phyloP scores from a whole-genome alignment of 306 rosid species.

The Acacia crassicarpa region DNA sequence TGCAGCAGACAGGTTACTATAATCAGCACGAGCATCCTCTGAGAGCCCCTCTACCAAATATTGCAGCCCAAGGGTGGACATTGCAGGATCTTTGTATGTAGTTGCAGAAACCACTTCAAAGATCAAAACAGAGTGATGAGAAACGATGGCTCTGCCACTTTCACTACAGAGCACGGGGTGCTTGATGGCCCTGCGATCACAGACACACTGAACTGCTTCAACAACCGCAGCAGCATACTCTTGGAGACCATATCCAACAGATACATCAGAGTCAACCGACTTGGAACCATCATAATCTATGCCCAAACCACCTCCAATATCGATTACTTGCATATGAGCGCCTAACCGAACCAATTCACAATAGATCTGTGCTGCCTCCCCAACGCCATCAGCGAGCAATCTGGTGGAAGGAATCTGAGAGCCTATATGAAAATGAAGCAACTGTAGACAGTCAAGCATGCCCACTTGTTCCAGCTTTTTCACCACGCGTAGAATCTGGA shows the following conservation, averaged over 20 bases:
- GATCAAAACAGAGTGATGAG: conserved; percentile 79
- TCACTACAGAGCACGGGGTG: conserved; percentile 83
- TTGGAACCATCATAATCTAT: conserved; percentile 95
- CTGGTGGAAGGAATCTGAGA: conserved; percentile 85
- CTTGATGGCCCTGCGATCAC: conserved; percentile 65
- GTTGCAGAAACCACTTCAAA: conserved; percentile 67
- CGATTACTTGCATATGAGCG: conserved; percentile 75
- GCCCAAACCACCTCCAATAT: conserved; percentile 94
- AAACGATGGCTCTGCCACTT: conserved; percentile 85
- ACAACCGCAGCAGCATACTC: conserved; percentile 89
- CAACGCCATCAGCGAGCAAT: conserved; percentile 72
- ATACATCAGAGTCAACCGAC: conserved; percentile 67
- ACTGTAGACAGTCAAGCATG: conserved; percentile 85
- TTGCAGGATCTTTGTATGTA: conserved; percentile 30
- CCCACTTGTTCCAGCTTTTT: conserved; percentile 62
- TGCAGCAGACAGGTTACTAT: conserved; percentile 51
- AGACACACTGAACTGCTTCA: conserved; percentile 52
- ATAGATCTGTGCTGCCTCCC: conserved; percentile 92
- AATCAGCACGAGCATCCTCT: conserved; percentile 64
- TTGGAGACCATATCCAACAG: conserved; percentile 67
- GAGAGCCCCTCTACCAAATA: conserved; percentile 61
- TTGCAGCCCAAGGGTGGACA: conserved; percentile 48
- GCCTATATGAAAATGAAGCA: conserved; percentile 94
- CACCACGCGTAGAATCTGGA: conserved; percentile 75
- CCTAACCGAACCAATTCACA: conserved; percentile 90